Base-by-base conservation (phyloP, 257 asterid genomes). In the Handroanthus guayacan region DNA sequence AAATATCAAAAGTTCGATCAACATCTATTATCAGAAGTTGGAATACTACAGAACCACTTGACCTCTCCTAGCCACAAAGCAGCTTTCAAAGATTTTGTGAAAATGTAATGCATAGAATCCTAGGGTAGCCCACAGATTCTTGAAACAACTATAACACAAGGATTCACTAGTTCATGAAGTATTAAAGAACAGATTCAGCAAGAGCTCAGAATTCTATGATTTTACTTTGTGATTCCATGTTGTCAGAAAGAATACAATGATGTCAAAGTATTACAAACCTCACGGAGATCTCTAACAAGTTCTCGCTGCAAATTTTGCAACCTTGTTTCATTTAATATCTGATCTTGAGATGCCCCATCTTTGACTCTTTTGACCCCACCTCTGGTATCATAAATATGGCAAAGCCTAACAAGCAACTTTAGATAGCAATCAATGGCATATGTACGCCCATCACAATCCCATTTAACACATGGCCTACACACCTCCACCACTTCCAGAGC, bases 401-500 rank as follows among this genome's bases (percentile, higher is more conserved):
- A 94, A 75, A 94, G 97, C 79, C 97, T 89, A 60, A 94, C 98
- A 75, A 94, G 91, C 87, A 94, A 85, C 86, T 94, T 94, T 75
- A 94, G 84, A 77, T 92, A 92, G 87, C 97, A 94, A 90, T 94
- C 98, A 72, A 94, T 86, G 52, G 98, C 98, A 82, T 94, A 94
- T 51, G 97, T 90, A 79, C 98, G 88, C 54, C 98, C 96, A 69
- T 90, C 97, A 63, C 98, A 94, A 71, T 90, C 98, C 98, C 98
- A 94, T 80, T 82, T 91, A 75, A 89, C 96, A 82, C 98, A 94
- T 34, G 98, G 98, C 78, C 94, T 87, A 82, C 98, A 94, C 75
- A 94, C 98, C 89, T 94, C 98, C 75, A 94, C 98, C 75, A 94
- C 98, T 85, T 94, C 98, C 82, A 94, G 80, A 75, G 98, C 96